phyloP scores from a whole-genome alignment of 192 early-diverging fungal species.

The Dissophora globulifera region DNA sequence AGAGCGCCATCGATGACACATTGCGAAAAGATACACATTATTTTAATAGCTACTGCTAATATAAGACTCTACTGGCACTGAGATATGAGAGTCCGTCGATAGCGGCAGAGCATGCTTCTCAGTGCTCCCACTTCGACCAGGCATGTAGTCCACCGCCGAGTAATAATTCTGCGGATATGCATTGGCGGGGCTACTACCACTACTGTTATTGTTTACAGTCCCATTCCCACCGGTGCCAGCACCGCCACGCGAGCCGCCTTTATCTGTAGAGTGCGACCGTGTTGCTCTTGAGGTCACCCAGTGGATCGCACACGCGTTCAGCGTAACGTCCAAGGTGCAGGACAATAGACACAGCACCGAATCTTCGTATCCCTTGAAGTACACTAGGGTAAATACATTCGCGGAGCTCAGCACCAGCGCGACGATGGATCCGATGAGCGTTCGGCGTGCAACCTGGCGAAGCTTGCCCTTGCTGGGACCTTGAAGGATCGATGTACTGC shows the following conservation, averaged over 20 bases:
- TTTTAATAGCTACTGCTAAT: neutral
- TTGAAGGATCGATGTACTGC: constrained; percentile 18
- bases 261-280: neutral
- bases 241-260: constrained; percentile 1
- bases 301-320: constrained; percentile 52
- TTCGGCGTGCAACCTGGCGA: constrained; percentile 53
- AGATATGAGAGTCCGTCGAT: constrained; percentile 28
- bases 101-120: constrained; percentile 18
- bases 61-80: constrained; percentile 29
- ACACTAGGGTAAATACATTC: constrained; percentile 51
- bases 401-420: constrained; percentile 51
- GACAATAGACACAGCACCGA: constrained; percentile 55
- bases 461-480: constrained; percentile 34
- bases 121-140: too few species aligned
- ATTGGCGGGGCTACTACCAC: neutral
- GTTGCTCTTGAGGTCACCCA: constrained; percentile 52
- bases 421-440: constrained; percentile 52
- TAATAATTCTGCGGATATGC: too few species aligned
- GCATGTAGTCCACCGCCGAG: too few species aligned
- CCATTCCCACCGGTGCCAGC: too few species aligned
- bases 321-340: constrained; percentile 56
- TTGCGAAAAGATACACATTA: constrained; percentile 1
- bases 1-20: too few species aligned
- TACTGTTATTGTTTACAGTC: neutral
- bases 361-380: constrained; percentile 51